These are phyloP conservation scores for Aspergillus pseudotamarii DNA, from an alignment of 2,329 filamentous ascomycete species.

Conservation along the genomic window DNA sequence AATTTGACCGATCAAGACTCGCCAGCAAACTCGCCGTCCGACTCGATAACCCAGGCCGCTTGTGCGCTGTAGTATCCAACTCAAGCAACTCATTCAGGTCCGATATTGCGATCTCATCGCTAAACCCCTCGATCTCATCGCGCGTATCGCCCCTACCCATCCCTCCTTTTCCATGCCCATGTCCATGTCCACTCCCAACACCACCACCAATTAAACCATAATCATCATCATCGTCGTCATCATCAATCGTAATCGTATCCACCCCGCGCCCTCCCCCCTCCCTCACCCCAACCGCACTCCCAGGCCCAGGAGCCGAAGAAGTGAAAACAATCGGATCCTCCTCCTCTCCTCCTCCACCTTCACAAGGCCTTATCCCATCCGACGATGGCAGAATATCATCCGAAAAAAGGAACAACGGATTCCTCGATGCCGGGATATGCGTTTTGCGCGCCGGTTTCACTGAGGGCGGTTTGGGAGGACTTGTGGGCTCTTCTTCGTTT, in stretches of 20 bases:
- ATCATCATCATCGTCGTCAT: slow-evolving; percentile 32
- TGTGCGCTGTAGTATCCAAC: slow-evolving; percentile 17
- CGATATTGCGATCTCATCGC: slow-evolving; percentile 31
- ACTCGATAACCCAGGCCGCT: slow-evolving; percentile 37
- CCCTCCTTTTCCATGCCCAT: background rate
- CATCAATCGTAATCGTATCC: slow-evolving; percentile 40
- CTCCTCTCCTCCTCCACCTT: slow-evolving; percentile 21
- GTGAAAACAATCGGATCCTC: slow-evolving; percentile 49
- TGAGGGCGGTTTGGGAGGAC: background rate
- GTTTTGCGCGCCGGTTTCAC: slow-evolving; percentile 2
- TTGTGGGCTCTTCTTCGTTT: slow-evolving; percentile 26
- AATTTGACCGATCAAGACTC: slow-evolving; percentile 27
- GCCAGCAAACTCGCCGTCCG: slow-evolving; percentile 46
- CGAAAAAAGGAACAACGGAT: slow-evolving; percentile 30
- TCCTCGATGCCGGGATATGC: slow-evolving; percentile 5
- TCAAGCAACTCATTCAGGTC: slow-evolving; percentile 31
- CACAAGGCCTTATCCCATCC: slow-evolving; percentile 14
- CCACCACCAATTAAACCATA: background rate
- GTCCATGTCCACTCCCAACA: too few relatives aligned
- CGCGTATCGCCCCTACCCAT: background rate
- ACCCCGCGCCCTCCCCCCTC: background rate
- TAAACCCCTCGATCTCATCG: slow-evolving; percentile 38
- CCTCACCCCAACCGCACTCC: background rate
- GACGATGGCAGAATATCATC: slow-evolving; percentile 28
- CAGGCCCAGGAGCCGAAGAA: slow-evolving; percentile 40